Evolutionary conservation across 257 asterid genomes (phyloP).

Genomic region (Solanum etuberosum): DNA sequence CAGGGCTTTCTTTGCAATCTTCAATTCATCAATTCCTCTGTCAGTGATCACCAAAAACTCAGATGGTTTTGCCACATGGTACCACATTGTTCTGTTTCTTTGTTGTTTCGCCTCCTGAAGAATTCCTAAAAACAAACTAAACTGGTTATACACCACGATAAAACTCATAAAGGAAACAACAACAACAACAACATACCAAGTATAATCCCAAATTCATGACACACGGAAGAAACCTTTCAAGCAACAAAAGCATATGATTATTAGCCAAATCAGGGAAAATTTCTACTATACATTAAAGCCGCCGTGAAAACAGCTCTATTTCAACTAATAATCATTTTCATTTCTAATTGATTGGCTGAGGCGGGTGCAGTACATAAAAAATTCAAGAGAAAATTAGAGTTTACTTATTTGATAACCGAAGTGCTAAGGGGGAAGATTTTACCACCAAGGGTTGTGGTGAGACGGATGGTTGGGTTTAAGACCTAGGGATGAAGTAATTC

Average conservation of each 20-base stretch:
- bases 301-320: not conserved
- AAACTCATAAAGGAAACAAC: not conserved
- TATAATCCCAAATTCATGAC: not conserved
- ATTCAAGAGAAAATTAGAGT: not conserved
- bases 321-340: not conserved
- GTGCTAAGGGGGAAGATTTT: not conserved
- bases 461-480: not conserved
- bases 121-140: not conserved
- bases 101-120: not conserved
- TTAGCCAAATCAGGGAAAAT: not conserved
- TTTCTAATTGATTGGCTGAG: not conserved
- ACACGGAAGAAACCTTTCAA: not conserved
- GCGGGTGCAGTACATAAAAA: not conserved
- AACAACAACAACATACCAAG: not conserved
- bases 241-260: not conserved
- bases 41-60: conserved; percentile 63
- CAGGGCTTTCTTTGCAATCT: conserved; percentile 47
- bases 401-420: not conserved
- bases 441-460: not conserved
- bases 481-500: not conserved
- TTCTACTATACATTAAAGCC: not conserved
- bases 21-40: conserved; percentile 31
- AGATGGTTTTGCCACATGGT: conserved; percentile 42
- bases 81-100: not conserved
- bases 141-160: not conserved